Evolutionary conservation across 805 yeast species (phyloP).

Genomic region (Lipomyces yamanashiensis): DNA sequence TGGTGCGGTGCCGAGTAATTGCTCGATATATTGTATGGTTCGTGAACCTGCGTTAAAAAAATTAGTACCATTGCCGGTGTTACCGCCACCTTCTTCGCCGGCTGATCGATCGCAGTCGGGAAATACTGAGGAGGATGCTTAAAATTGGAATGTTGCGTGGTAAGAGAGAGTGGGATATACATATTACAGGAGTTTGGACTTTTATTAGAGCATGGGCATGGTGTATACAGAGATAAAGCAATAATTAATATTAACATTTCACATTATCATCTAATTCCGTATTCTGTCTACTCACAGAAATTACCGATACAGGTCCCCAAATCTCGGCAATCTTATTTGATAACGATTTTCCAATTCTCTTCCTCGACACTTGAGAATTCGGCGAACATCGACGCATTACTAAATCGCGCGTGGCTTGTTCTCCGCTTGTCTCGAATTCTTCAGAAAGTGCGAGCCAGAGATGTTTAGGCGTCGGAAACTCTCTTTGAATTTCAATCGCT

Average conservation of each 20-base stretch:
- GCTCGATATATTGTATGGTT: constrained; percentile 32
- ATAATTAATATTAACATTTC: background rate
- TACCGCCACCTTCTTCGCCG: background rate
- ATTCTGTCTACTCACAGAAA: background rate
- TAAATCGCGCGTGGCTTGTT: constrained; percentile 42
- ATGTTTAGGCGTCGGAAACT: constrained; percentile 69
- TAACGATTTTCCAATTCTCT: constrained; percentile 56
- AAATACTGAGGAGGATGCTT: background rate
- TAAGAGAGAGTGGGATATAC: background rate
- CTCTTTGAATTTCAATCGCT: constrained; percentile 74
- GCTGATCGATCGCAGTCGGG: background rate
- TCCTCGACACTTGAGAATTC: constrained; percentile 48
- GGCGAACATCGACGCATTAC: constrained; percentile 13
- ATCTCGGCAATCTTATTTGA: constrained; percentile 59
- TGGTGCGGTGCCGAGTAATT: background rate
- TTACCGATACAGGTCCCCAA: constrained; percentile 54
- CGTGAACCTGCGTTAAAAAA: constrained; percentile 26
- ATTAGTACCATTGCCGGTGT: constrained; percentile 15
- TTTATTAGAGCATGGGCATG: background rate
- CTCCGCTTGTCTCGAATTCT: constrained; percentile 33
- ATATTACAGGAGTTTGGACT: constrained; percentile 2
- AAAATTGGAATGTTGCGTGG: no score
- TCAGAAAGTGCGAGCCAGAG: constrained; percentile 56
- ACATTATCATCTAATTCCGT: background rate
- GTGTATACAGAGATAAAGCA: background rate